Conservation (phyloP, 495 filamentous ascomycete genomes). For the Annulohypoxylon maeteangense region DNA sequence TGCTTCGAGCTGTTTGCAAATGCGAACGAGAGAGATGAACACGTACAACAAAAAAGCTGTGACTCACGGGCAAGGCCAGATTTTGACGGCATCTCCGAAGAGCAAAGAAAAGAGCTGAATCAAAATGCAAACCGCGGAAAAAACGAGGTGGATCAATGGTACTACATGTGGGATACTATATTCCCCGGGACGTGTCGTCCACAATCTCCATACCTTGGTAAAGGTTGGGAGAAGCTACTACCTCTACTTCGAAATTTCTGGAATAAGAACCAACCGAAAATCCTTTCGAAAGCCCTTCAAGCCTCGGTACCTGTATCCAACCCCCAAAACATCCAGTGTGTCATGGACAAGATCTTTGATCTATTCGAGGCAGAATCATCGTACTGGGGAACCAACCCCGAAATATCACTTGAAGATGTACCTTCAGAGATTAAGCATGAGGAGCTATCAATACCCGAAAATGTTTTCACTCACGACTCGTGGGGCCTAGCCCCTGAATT, state of each 20-base stretch:
- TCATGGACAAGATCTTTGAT: conserved; percentile 11
- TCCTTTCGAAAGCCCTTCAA: not conserved
- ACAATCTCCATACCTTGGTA: conserved; percentile 30
- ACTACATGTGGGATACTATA: conserved; percentile 26
- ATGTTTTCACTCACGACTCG: no score
- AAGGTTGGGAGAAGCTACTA: conserved; percentile 12
- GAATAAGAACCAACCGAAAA: conserved; percentile 2
- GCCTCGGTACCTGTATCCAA: not conserved
- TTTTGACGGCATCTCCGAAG: conserved; percentile 30
- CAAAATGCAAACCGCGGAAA: conserved; percentile 22
- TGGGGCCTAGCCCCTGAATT: not conserved
- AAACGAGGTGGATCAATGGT: conserved; percentile 27
- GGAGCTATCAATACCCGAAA: not conserved
- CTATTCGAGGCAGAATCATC: conserved; percentile 1
- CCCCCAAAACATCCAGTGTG: not conserved
- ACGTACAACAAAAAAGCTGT: conserved; percentile 15
- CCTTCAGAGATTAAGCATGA: not conserved
- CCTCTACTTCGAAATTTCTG: conserved; percentile 21
- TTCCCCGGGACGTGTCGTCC: conserved; percentile 22
- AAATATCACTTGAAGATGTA: not conserved
- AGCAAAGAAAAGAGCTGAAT: conserved; percentile 29
- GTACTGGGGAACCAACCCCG: not conserved
- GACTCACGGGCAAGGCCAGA: not conserved
- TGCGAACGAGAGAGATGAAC: conserved; percentile 15
- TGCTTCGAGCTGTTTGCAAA: conserved; percentile 19